phyloP scores from a whole-genome alignment of 2,329 filamentous ascomycete genomes.

The Stylonectria norvegica region DNA sequence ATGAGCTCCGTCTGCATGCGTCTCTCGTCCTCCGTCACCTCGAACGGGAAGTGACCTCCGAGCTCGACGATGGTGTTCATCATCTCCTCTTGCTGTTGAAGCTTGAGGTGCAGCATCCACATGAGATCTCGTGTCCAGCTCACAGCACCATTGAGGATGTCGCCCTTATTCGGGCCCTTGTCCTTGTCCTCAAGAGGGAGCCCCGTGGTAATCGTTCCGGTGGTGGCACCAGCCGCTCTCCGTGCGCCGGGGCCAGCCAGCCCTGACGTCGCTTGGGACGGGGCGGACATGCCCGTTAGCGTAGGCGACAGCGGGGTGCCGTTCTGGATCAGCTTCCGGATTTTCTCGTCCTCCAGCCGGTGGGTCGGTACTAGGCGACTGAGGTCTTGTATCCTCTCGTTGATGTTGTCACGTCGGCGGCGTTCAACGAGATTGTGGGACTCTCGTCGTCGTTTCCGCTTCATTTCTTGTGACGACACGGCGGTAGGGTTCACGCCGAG shows the following conservation, averaged over 20 bases:
- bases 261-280: conserved; percentile 78
- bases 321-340: conserved; percentile 90
- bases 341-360: conserved; percentile 93
- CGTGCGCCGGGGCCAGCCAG: conserved; percentile 81
- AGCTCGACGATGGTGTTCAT: conserved; percentile 70
- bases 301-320: conserved; percentile 86
- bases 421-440: conserved; percentile 97
- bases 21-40: conserved; percentile 85
- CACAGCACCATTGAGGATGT: conserved; percentile 94
- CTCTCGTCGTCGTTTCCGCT: conserved; percentile 84
- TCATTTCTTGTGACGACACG: conserved; percentile 84
- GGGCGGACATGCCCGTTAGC: conserved; percentile 64
- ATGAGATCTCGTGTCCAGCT: conserved; percentile 97
- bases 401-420: conserved; percentile 94
- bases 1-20: conserved; percentile 93
- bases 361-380: conserved; percentile 90
- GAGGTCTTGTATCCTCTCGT: conserved; percentile 94
- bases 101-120: conserved; percentile 90
- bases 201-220: conserved; percentile 85
- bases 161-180: conserved; percentile 97
- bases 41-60: conserved; percentile 74
- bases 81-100: conserved; percentile 86
- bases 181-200: conserved; percentile 95
- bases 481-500: conserved; percentile 53
- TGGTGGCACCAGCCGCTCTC: conserved; percentile 65